Percentiles rank a stretch among this genome's conserved stretches.
phyloP scores from a whole-genome alignment of 2,329 filamentous ascomycete genomes.

The Fusarium chlamydosporum region DNA sequence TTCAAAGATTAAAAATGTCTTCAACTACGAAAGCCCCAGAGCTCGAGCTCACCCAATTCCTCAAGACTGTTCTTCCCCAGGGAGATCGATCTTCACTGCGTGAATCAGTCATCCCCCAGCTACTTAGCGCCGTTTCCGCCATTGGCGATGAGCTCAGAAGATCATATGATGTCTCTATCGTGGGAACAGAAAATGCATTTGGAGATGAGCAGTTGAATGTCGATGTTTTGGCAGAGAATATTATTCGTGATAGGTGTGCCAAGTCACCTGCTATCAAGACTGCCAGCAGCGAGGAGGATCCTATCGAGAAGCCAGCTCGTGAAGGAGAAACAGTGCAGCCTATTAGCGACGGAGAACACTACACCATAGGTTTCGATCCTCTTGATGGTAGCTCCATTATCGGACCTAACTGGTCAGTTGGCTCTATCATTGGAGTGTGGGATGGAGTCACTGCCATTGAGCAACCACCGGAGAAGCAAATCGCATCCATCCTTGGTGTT shows the following conservation, averaged over 20 bases:
- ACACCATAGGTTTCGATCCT: slow-evolving; percentile 74
- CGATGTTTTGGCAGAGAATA: slow-evolving; percentile 65
- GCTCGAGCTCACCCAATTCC: slow-evolving; percentile 25
- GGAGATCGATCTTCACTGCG: slow-evolving; percentile 54
- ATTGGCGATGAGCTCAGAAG: slow-evolving; percentile 62
- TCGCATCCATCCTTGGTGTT: slow-evolving; percentile 67
- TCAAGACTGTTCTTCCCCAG: slow-evolving; percentile 42
- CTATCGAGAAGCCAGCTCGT: slow-evolving; percentile 60
- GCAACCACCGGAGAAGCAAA: slow-evolving; percentile 59
- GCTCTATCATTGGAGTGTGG: slow-evolving; percentile 73
- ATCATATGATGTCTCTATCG: slow-evolving; percentile 62
- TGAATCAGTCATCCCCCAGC: slow-evolving; percentile 63
- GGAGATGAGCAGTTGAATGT: slow-evolving; percentile 73
- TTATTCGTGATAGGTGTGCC: slow-evolving; percentile 62
- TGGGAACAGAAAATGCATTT: slow-evolving; percentile 68
- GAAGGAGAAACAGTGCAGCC: slow-evolving; percentile 12
- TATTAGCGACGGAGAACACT: slow-evolving; percentile 57
- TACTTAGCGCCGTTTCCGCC: slow-evolving; percentile 61
- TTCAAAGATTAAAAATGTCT: slow-evolving; percentile 26
- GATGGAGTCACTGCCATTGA: slow-evolving; percentile 62
- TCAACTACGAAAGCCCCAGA: not conserved
- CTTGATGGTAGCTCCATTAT: slow-evolving; percentile 75
- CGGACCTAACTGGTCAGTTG: slow-evolving; percentile 70
- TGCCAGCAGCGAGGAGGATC: slow-evolving; percentile 73
- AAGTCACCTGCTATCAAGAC: slow-evolving; percentile 62